phyloP scores from a whole-genome alignment of 768 basidiomycete species.

The Termitomyces sp. region DNA sequence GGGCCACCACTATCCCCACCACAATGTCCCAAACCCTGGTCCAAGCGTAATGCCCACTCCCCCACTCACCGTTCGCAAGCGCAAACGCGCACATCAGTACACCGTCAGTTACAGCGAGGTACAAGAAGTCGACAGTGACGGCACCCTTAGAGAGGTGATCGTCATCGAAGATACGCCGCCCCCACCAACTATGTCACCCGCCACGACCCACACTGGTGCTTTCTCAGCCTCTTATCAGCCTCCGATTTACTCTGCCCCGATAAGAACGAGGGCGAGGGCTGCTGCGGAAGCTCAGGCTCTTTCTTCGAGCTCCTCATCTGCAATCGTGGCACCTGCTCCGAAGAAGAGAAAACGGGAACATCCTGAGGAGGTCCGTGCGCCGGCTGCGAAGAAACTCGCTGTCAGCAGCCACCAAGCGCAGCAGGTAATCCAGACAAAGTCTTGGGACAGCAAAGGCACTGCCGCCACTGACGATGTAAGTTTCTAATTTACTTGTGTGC shows the following conservation, averaged over 20 bases:
- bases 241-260: conserved; percentile 68
- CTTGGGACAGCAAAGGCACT: conserved; percentile 66
- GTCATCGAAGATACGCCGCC: conserved; percentile 92
- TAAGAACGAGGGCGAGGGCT: conserved; percentile 80
- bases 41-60: conserved; percentile 72
- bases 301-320: conserved; percentile 64
- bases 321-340: conserved; percentile 61
- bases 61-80: conserved; percentile 71
- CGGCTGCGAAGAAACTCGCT: conserved; percentile 58
- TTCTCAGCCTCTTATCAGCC: conserved; percentile 82
- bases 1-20: conserved; percentile 64
- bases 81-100: conserved; percentile 77
- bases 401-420: conserved; percentile 47
- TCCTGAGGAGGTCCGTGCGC: conserved; percentile 69
- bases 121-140: conserved; percentile 78
- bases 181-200: conserved; percentile 75
- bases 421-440: conserved; percentile 48
- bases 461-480: conserved; percentile 67
- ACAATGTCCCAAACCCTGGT: conserved; percentile 38
- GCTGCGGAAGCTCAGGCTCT: conserved; percentile 82
- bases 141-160: conserved; percentile 80
- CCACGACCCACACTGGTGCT: conserved; percentile 64
- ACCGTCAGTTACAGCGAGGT: conserved; percentile 87
- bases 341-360: conserved; percentile 86
- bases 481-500: conserved; percentile 17